A percentile compares a stretch with the other conserved stretches of the same genome.
phyloP scores from a whole-genome alignment of 73 alveolate genomes.

The Paramecium pentaurelia region DNA sequence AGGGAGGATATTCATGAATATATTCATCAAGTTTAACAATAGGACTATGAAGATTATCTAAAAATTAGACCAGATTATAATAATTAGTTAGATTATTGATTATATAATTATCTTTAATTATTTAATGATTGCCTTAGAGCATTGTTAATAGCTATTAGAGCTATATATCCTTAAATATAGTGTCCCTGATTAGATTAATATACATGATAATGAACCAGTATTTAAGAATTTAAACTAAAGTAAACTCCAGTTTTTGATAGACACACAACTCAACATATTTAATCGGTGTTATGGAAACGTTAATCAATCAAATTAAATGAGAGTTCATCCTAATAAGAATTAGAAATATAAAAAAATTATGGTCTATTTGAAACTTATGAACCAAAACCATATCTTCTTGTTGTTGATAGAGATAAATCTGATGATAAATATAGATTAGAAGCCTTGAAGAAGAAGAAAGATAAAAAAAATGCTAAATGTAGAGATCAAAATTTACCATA shows the following conservation, averaged over 20 bases:
- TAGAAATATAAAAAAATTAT: not conserved
- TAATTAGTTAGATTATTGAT: not conserved
- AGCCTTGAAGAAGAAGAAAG: not conserved
- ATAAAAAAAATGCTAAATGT: not conserved
- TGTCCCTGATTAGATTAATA: not conserved
- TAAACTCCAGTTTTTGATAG: conserved; percentile 6
- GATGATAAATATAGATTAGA: conserved; percentile 22
- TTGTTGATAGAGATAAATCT: not conserved
- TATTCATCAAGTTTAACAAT: not conserved
- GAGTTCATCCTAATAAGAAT: not conserved
- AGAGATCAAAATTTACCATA: not conserved
- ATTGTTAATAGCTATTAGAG: not conserved
- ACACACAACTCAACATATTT: not conserved
- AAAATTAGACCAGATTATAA: not conserved
- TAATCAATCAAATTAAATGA: not conserved
- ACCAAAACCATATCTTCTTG: not conserved
- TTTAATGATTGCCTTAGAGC: conserved; percentile 2
- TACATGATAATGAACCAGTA: not conserved
- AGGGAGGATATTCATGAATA: not conserved
- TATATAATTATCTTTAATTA: not conserved
- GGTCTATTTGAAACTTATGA: not conserved
- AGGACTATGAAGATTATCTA: not conserved
- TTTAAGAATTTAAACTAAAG: not conserved
- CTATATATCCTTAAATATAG: not conserved
- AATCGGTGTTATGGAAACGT: not conserved